Conservation (phyloP, 768 basidiomycete genomes). For the Auricularia sp. region DNA sequence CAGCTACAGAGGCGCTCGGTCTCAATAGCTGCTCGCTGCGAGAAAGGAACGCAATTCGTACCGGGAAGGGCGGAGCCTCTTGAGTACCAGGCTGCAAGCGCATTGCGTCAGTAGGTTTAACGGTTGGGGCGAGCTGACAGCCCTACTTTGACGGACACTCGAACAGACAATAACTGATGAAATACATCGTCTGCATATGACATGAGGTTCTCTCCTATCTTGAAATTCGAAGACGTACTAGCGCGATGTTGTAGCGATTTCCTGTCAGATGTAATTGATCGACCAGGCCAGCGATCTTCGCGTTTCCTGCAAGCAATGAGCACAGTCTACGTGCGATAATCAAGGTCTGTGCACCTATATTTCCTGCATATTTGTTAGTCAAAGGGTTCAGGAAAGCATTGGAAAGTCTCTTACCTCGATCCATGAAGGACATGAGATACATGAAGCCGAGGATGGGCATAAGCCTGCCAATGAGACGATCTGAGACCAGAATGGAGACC, state of each 20-base stretch:
- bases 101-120: not conserved
- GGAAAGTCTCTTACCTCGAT: slow-evolving; percentile 35
- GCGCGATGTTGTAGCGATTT: slow-evolving; percentile 54
- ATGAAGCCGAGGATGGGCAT: slow-evolving; percentile 51
- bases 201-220: not conserved
- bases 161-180: slow-evolving; percentile 41
- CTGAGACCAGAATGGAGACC: not conserved
- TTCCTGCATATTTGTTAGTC: slow-evolving; percentile 27
- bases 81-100: slow-evolving; percentile 36
- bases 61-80: slow-evolving; percentile 57
- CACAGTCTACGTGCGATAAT: slow-evolving; percentile 2
- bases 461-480: slow-evolving; percentile 16
- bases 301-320: slow-evolving; percentile 39
- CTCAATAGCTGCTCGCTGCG: slow-evolving; percentile 3
- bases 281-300: slow-evolving; percentile 51
- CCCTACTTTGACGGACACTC: slow-evolving; percentile 63
- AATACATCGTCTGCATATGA: slow-evolving; percentile 50
- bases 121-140: not conserved
- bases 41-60: slow-evolving; percentile 13
- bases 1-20: slow-evolving; percentile 28
- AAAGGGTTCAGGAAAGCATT: not conserved
- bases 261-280: slow-evolving; percentile 47
- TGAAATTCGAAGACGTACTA: slow-evolving; percentile 30
- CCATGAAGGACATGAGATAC: slow-evolving; percentile 56
- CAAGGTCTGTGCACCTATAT: slow-evolving; percentile 34